Percentiles rank a stretch among this genome's conserved stretches.
These are phyloP conservation scores for Apophysomyces elegans DNA, from an alignment of 371 early-diverging fungal species.

Conservation along the genomic window DNA sequence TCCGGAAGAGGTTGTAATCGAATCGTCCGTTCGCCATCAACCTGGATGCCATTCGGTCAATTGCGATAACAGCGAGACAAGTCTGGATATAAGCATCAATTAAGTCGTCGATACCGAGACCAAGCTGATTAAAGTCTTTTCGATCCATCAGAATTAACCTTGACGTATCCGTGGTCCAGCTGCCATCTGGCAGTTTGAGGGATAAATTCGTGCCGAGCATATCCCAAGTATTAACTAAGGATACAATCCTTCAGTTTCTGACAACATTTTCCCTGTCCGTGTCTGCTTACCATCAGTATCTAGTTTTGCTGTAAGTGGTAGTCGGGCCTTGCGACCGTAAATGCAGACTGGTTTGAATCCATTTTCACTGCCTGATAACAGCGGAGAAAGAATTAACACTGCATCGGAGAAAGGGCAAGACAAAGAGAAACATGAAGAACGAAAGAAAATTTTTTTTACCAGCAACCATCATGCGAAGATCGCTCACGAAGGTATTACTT, in stretches of 20 bases:
- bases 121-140: constrained; percentile 92
- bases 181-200: constrained; percentile 75
- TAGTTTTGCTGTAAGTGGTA: constrained; percentile 73
- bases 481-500: constrained; percentile 85
- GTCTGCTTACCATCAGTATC: constrained; percentile 44
- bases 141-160: constrained; percentile 90
- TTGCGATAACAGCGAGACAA: constrained; percentile 85
- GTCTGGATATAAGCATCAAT: constrained; percentile 96
- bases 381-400: background rate
- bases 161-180: constrained; percentile 90
- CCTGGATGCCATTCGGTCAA: constrained; percentile 84
- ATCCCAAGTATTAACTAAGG: constrained; percentile 74
- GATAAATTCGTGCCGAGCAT: constrained; percentile 94
- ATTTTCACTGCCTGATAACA: constrained; percentile 40
- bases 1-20: constrained; percentile 82
- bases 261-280: background rate
- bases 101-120: constrained; percentile 89
- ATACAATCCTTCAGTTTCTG: background rate
- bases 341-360: constrained; percentile 90
- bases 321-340: constrained; percentile 85
- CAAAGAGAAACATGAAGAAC: background rate
- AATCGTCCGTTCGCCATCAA: constrained; percentile 73
- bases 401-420: background rate
- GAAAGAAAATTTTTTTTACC: constrained; percentile 42
- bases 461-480: constrained; percentile 91